Percentiles rank a stretch among this genome's conserved stretches.
Evolutionary conservation across 1,284 basidiomycete species (phyloP).

Genomic region (Trichosporon asahii): DNA sequence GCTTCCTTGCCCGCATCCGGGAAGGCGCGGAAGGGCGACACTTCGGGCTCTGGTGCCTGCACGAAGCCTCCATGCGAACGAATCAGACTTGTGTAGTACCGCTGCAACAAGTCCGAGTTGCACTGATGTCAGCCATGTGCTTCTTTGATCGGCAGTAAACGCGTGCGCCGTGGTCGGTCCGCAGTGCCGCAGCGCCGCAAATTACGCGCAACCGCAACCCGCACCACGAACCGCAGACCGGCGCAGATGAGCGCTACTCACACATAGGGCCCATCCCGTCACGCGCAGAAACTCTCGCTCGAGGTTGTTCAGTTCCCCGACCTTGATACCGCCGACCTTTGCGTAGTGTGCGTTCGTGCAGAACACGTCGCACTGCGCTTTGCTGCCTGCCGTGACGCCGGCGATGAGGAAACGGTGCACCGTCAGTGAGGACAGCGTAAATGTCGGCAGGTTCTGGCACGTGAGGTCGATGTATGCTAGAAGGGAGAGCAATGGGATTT

Average conservation of each 20-base stretch:
- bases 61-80: constrained; percentile 47
- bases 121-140: constrained; percentile 36
- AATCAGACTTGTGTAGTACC: constrained; percentile 53
- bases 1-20: constrained; percentile 25
- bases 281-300: constrained; percentile 85
- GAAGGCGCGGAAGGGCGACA: constrained; percentile 43
- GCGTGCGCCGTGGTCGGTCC: neutral
- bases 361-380: constrained; percentile 88
- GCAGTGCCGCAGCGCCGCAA: neutral
- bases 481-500: constrained; percentile 80
- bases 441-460: constrained; percentile 74
- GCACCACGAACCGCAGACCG: neutral
- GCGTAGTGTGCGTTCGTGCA: constrained; percentile 90
- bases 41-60: constrained; percentile 39
- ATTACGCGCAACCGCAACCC: neutral
- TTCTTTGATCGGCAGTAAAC: neutral
- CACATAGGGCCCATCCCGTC: constrained; percentile 88
- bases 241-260: constrained; percentile 55
- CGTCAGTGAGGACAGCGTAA: constrained; percentile 88
- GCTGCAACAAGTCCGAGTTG: constrained; percentile 49
- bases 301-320: constrained; percentile 82
- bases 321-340: constrained; percentile 85
- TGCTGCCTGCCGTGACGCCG: constrained; percentile 78
- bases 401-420: constrained; percentile 93
- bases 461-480: constrained; percentile 94